Evolutionary conservation across 805 yeast genomes (phyloP).

Genomic region (Pichia phayaonensis): DNA sequence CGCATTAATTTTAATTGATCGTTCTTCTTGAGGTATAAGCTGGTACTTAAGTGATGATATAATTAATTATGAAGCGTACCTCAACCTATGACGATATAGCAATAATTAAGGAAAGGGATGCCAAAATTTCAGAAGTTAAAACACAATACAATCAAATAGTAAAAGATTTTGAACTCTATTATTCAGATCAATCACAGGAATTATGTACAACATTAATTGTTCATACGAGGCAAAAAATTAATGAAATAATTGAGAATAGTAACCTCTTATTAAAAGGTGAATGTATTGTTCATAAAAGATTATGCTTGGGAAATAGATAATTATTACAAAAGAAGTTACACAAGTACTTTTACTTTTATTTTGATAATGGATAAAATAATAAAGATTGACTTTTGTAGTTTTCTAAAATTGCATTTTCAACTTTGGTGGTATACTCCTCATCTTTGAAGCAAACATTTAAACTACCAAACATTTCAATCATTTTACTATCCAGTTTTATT

Average conservation of each 20-base stretch:
- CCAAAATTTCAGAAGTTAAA: not conserved
- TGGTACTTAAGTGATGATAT: no score
- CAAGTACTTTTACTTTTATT: not conserved
- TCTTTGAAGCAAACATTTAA: constrained; percentile 1
- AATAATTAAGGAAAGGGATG: not conserved
- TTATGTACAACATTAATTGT: not conserved
- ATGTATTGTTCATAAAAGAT: not conserved
- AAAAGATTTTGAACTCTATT: constrained; percentile 1
- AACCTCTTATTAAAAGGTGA: not conserved
- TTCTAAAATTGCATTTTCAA: constrained; percentile 3
- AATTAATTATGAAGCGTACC: not conserved
- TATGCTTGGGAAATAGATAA: not conserved
- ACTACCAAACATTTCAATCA: not conserved
- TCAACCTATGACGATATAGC: not conserved
- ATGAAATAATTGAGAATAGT: not conserved
- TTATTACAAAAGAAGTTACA: not conserved
- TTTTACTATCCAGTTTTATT: not conserved
- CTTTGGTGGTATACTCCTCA: not conserved
- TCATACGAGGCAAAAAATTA: not conserved
- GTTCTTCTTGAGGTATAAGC: no score
- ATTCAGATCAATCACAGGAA: constrained; percentile 5
- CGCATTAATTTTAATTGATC: not conserved
- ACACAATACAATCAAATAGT: not conserved
- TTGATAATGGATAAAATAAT: constrained; percentile 14
- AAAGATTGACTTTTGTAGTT: constrained; percentile 12